Conservation (phyloP, 129 eudicot species). For the Helianthus annuus region HanXRQr2.0-SUNRISE NC_035440.2:14874543-14875042, state of each 20-base stretch:
- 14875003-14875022: slow-evolving; percentile 68
- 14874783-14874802: slow-evolving; percentile 73
- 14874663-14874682: slow-evolving; percentile 81
- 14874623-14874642: slow-evolving; percentile 42
- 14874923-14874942: slow-evolving; percentile 99
- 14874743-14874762: slow-evolving; percentile 88
- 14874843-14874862: slow-evolving; percentile 66
- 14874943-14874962: slow-evolving; percentile 88
- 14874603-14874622: slow-evolving; percentile 46
- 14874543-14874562: slow-evolving; percentile 27
- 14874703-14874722: slow-evolving; percentile 87
- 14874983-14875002: slow-evolving; percentile 94
- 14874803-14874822: slow-evolving; percentile 87
- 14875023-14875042: slow-evolving; percentile 55
- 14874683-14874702: slow-evolving; percentile 92
- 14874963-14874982: slow-evolving; percentile 93
- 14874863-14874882: slow-evolving; percentile 62
- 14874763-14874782: slow-evolving; percentile 71
- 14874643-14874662: slow-evolving; percentile 52
- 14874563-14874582: slow-evolving; percentile 52
- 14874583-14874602: slow-evolving; percentile 64
- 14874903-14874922: slow-evolving; percentile 92
- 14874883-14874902: slow-evolving; percentile 85
- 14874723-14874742: slow-evolving; percentile 97
- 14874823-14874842: slow-evolving; percentile 87